Conservation (phyloP, 208 protist species). For the Leishmania tarentolae region DNA sequence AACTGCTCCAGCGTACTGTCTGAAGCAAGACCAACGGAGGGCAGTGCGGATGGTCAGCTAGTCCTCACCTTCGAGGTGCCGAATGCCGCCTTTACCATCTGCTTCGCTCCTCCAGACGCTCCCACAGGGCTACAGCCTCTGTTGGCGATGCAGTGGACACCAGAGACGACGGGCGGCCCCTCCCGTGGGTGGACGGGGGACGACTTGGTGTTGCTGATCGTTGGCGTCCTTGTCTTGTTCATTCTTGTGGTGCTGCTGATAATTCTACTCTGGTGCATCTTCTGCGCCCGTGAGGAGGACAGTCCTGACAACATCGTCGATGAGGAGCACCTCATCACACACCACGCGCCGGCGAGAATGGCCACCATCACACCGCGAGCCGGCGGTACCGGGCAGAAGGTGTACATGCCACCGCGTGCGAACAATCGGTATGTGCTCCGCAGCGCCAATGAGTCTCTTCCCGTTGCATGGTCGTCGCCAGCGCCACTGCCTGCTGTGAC, state of each 20-base stretch:
- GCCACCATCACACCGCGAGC: background rate
- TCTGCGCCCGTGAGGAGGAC: slow-evolving; percentile 22
- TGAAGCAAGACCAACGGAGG: slow-evolving; percentile 21
- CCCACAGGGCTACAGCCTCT: slow-evolving; percentile 42
- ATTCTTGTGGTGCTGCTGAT: slow-evolving; percentile 72
- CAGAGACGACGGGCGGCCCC: slow-evolving; percentile 4
- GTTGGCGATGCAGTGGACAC: slow-evolving; percentile 25
- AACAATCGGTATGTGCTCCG: slow-evolving; percentile 80
- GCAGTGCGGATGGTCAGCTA: slow-evolving; percentile 26
- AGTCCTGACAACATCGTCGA: background rate
- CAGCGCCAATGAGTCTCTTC: background rate
- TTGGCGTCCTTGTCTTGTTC: slow-evolving; percentile 72
- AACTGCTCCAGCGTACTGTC: slow-evolving; percentile 33
- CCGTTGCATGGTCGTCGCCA: background rate
- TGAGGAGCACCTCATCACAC: slow-evolving; percentile 14
- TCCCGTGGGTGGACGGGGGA: slow-evolving; percentile 46
- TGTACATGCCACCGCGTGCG: slow-evolving; percentile 70
- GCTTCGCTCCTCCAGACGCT: slow-evolving; percentile 67
- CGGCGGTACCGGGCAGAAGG: background rate
- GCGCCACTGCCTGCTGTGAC: slow-evolving; percentile 10
- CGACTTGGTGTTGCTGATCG: slow-evolving; percentile 72
- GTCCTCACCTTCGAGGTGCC: slow-evolving; percentile 46
- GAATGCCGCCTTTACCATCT: slow-evolving; percentile 47
- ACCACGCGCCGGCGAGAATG: slow-evolving; percentile 12
- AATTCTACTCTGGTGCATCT: slow-evolving; percentile 72